A percentile compares a stretch with the other conserved stretches of the same genome.
Conservation (phyloP, 768 basidiomycete genomes). For the Russula sp. region DNA sequence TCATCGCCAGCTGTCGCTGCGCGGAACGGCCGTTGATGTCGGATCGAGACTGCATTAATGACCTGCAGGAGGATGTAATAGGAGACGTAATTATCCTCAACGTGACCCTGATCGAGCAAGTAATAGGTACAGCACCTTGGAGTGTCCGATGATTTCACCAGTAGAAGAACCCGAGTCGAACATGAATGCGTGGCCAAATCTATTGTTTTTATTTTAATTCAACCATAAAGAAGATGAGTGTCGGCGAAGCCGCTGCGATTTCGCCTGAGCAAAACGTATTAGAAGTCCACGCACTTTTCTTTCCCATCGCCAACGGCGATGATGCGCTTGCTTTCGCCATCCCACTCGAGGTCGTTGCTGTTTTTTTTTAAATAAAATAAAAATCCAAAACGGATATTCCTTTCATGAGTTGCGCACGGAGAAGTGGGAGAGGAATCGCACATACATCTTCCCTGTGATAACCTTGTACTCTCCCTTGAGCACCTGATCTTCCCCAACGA, state of each 20-base stretch:
- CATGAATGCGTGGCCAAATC: conserved; percentile 82
- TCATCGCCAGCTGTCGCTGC: conserved; percentile 90
- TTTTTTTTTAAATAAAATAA: too few relatives aligned
- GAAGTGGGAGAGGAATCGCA: not conserved
- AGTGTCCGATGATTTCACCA: conserved; percentile 87
- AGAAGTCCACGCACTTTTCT: conserved; percentile 59
- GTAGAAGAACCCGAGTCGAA: conserved; percentile 79
- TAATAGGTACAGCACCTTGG: conserved; percentile 55
- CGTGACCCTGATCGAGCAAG: conserved; percentile 16
- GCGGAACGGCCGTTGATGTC: conserved; percentile 85
- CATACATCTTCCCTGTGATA: conserved; percentile 70
- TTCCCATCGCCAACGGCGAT: conserved; percentile 91
- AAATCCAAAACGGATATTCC: not conserved
- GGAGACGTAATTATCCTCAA: conserved; percentile 8
- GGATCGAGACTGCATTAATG: conserved; percentile 85
- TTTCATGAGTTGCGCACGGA: not conserved
- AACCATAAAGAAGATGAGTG: not conserved
- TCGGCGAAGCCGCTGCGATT: conserved; percentile 1
- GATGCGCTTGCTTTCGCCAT: conserved; percentile 94
- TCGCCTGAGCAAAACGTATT: not conserved
- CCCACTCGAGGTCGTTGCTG: conserved; percentile 95
- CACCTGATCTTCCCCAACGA: conserved; percentile 75
- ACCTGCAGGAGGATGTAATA: conserved; percentile 42
- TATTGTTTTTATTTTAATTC: conserved; percentile 33
- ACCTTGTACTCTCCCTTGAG: conserved; percentile 81